Evolutionary conservation across 1,284 basidiomycete species (phyloP).

Genomic region (Malassezia cuniculi): DNA sequence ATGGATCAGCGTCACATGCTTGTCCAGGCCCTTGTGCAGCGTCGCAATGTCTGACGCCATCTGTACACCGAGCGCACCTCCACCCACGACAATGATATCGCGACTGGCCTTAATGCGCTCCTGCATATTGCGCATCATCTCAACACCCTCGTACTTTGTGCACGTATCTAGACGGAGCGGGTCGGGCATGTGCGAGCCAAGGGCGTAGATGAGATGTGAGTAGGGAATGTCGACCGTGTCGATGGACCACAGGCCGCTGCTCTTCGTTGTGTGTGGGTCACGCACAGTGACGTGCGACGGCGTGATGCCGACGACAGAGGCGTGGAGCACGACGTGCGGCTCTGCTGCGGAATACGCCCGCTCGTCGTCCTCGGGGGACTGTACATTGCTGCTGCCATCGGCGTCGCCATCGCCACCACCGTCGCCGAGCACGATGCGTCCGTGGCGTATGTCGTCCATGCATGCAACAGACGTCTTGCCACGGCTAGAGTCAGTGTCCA

Average conservation of each 20-base stretch:
- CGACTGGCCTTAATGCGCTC: conserved; percentile 23
- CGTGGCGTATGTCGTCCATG: too few relatives aligned
- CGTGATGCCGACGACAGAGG: conserved; percentile 31
- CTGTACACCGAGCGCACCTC: conserved; percentile 42
- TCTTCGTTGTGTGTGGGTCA: conserved; percentile 6
- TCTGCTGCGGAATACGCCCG: conserved; percentile 7
- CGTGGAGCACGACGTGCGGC: conserved; percentile 39
- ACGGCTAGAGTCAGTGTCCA: background rate
- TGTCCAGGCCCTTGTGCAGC: conserved; percentile 17
- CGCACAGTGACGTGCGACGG: conserved; percentile 28
- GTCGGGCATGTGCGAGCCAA: conserved; percentile 42
- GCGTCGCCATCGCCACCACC: conserved; percentile 6
- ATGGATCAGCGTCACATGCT: conserved; percentile 39
- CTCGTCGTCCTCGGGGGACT: conserved; percentile 8
- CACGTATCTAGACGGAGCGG: conserved; percentile 37
- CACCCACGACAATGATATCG: conserved; percentile 39
- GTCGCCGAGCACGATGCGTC: conserved; percentile 16
- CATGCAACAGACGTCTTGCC: too few relatives aligned
- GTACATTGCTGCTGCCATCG: background rate
- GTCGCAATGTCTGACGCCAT: conserved; percentile 38
- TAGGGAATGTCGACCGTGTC: conserved; percentile 39
- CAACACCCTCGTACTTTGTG: conserved; percentile 28
- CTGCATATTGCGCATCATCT: conserved; percentile 36
- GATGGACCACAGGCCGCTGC: conserved; percentile 29
- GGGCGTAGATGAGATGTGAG: conserved; percentile 41